Evolutionary conservation across 2,329 filamentous ascomycete genomes (phyloP).

Genomic region (Hymenoscyphus infarciens): DNA sequence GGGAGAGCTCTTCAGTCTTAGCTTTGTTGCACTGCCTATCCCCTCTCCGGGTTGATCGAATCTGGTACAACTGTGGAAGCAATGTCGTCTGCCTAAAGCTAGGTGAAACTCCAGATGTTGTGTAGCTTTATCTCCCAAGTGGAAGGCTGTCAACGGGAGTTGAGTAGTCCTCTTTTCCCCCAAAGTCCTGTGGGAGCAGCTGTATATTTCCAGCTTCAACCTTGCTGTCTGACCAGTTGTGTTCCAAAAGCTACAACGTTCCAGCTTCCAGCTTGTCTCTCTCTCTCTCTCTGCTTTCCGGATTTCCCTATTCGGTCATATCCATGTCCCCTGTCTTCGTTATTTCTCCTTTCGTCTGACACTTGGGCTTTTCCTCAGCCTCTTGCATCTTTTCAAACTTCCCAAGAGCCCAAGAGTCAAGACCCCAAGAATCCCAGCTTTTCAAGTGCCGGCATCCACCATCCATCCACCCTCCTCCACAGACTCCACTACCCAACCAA

Average conservation of each 20-base stretch:
- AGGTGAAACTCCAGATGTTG: background rate
- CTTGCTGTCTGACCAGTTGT: background rate
- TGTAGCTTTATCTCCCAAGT: background rate
- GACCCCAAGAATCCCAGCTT: background rate
- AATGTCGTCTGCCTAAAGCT: background rate
- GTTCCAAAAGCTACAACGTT: background rate
- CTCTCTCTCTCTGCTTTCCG: background rate
- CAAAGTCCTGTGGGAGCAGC: background rate
- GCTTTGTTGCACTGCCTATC: background rate
- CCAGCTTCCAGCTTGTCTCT: background rate
- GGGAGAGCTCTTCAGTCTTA: background rate
- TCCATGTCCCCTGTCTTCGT: background rate
- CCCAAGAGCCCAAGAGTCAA: background rate
- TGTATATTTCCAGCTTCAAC: background rate
- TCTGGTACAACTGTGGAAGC: background rate
- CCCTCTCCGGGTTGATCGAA: background rate
- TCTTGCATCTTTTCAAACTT: background rate
- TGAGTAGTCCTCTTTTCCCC: background rate
- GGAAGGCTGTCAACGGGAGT: background rate
- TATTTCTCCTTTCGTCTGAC: constrained; percentile 1
- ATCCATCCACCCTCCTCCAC: background rate
- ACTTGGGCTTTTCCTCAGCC: background rate
- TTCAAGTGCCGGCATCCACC: constrained; percentile 10
- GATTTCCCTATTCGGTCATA: background rate
- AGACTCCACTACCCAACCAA: background rate